These are phyloP conservation scores for Aureobasidium sp. DNA, from an alignment of 2,329 filamentous ascomycete species.

Conservation along the genomic window DNA sequence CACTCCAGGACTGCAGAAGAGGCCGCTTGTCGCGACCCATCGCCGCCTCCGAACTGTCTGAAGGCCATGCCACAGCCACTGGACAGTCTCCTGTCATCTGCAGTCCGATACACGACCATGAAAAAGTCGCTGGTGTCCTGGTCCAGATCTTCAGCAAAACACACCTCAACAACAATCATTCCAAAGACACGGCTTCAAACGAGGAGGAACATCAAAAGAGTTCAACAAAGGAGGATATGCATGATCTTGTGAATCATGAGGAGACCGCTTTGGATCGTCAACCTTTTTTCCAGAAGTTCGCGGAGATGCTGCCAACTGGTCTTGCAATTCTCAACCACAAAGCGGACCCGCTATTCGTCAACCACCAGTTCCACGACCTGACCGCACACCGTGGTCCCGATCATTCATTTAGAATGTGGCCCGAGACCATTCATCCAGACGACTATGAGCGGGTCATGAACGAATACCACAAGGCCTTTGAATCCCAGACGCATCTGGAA, in stretches of 20 bases:
- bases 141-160: conserved; percentile 21
- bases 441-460: conserved; percentile 41
- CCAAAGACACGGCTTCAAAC: not conserved
- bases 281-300: conserved; percentile 38
- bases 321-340: conserved; percentile 40
- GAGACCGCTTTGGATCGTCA: conserved; percentile 29
- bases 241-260: not conserved
- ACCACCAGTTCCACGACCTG: conserved; percentile 40
- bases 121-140: conserved; percentile 19
- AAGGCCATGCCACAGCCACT: not conserved
- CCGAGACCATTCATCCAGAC: conserved; percentile 38
- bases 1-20: conserved; percentile 26
- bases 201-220: not conserved
- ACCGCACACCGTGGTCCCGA: conserved; percentile 35
- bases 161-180: not conserved
- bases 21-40: conserved; percentile 22
- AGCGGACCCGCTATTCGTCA: conserved; percentile 41
- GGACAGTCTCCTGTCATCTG: conserved; percentile 20
- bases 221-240: not conserved
- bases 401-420: conserved; percentile 40
- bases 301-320: conserved; percentile 40
- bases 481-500: conserved; percentile 31
- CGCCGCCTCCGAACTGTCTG: conserved; percentile 19
- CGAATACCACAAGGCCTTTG: conserved; percentile 38
- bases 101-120: conserved; percentile 20